phyloP scores from a whole-genome alignment of 768 basidiomycete genomes.

The Russula sp. region DNA sequence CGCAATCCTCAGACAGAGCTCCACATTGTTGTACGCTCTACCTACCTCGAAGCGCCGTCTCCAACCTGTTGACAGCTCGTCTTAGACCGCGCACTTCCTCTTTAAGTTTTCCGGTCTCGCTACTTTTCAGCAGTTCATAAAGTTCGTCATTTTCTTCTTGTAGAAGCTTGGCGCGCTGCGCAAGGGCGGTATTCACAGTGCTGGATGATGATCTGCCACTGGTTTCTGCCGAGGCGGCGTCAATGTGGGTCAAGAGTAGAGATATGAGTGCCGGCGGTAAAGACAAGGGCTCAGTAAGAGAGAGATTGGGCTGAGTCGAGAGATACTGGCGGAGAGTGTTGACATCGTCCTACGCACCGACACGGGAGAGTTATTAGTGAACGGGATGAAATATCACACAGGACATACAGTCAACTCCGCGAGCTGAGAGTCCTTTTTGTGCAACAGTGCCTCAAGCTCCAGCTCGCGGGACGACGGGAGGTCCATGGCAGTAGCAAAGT shows the following conservation, averaged over 20 bases:
- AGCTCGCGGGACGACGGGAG: conserved; percentile 70
- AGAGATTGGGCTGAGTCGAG: conserved; percentile 49
- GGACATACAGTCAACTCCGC: conserved; percentile 61
- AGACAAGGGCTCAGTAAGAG: conserved; percentile 54
- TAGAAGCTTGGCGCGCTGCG: conserved; percentile 60
- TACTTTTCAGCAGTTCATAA: conserved; percentile 62
- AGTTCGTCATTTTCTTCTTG: conserved; percentile 88
- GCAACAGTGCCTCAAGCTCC: conserved; percentile 72
- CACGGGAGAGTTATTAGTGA: conserved; percentile 8
- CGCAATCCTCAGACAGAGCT: conserved; percentile 1
- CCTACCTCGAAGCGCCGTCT: conserved; percentile 70
- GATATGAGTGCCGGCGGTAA: conserved; percentile 67
- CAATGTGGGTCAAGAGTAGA: conserved; percentile 60
- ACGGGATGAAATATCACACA: conserved; percentile 2
- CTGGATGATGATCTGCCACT: conserved; percentile 30
- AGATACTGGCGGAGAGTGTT: conserved; percentile 60
- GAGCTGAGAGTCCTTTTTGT: conserved; percentile 67
- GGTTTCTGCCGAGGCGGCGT: conserved; percentile 32
- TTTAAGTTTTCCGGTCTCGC: conserved; percentile 75
- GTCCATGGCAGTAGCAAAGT: conserved; percentile 40
- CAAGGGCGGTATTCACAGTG: conserved; percentile 66
- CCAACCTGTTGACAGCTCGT: conserved; percentile 58
- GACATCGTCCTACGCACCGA: conserved; percentile 58
- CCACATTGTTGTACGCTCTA: conserved; percentile 13
- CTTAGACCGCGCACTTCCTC: conserved; percentile 71